Base-by-base conservation (phyloP, 495 filamentous ascomycete genomes). In the Friedmanniomyces simplex region DNA sequence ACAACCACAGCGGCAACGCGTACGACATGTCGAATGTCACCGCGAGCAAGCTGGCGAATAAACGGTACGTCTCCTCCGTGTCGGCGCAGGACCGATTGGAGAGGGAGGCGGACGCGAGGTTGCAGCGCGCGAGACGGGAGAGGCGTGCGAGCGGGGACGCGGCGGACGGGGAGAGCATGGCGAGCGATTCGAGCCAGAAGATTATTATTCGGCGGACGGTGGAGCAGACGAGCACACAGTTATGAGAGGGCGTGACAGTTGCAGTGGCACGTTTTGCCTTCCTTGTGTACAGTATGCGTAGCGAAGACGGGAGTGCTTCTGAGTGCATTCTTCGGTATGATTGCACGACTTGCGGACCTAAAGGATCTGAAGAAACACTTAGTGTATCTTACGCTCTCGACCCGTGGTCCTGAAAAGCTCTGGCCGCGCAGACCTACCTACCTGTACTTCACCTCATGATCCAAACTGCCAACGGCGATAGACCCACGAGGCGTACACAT, bases 161-260 rank as follows among this genome's bases (percentile, higher is more conserved):
- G 22, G 45, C n/a, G 45, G 45, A 48, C 18, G 45, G 45, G 18
- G 45, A 48, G 45, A 48, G 45, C 18, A 48, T 48, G 45, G 22
- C n/a, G 7, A 48, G 45, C 18, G 45, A 48, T 48, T 48, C 45
- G n/a, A 48, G 45, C 18, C 45, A 48, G 45, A 48, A 48, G 45
- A 48, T 48, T 25, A 48, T 48, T 20, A 48, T 48, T 8, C n/a
- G 45, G 22, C 7, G 22, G 45, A 48, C 45, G 45, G 45, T 48
- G 8, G 45, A 48, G 45, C 45, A 48, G 45, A 18, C n/a, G n/a
- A 48, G 45, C 18, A 48, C 7, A 8, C 45, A 48, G 45, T 8
- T 48, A n/a, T 48, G 45, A 48, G n/a, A n/a, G n/a, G n/a, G n/a
- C n/a, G n/a, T n/a, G n/a, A n/a, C n/a, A n/a, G n/a, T n/a, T n/a